Base-by-base conservation (phyloP, 2,329 filamentous ascomycete species). In the Cordyceps cicadae region DNA sequence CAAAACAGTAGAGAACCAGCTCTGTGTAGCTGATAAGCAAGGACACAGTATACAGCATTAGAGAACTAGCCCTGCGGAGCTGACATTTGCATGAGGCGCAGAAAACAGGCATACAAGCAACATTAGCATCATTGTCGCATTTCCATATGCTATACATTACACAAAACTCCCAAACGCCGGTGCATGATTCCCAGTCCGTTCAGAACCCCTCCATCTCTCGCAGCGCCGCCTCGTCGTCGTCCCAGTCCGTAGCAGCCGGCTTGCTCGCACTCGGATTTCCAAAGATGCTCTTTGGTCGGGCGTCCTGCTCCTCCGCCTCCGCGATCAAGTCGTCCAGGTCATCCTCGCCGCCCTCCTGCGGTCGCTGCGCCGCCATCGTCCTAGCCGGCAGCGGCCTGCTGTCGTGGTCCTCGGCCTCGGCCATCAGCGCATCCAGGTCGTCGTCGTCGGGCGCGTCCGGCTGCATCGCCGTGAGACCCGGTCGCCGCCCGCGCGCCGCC, bases 171-270 rank as follows among this genome's bases (percentile, higher is more conserved):
- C 2, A 17, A 19, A 41, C 57, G 50, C 57, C 57, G 34, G 24
- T 43, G 32, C 57, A 54, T 32, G 34, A 45, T 52, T 39, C 17
- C 5, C 26, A 26, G 15, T 37, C n/a, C 11, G 7, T 1, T 43
- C 79, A 84, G 26, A 82, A 63, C 0, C 77, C 81, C 46, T 81
- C 81, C 80, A 85, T 82, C 64, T 84, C 84, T 43, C 81, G 83
- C 84, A 91, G 86, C 0, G 81, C 86, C 62, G 85, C 87, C 71
- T 88, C 84, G 15, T 88, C 86, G 59, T 86, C 85, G 1, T 78
- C 81, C 69, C 82, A 85, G 26, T 76, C 71, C 41, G 79, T 70
- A 5, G 70, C 15, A 5, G 15, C 48, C 51, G 56, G 43, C 43
- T 59, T 48, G 34, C 51, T 62, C 54, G 58, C 29, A 8, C 49